Percentiles rank a stretch among this genome's conserved stretches.
Evolutionary conservation across 306 rosid species (phyloP).

Genomic region (Phaseolus lunatus): DNA sequence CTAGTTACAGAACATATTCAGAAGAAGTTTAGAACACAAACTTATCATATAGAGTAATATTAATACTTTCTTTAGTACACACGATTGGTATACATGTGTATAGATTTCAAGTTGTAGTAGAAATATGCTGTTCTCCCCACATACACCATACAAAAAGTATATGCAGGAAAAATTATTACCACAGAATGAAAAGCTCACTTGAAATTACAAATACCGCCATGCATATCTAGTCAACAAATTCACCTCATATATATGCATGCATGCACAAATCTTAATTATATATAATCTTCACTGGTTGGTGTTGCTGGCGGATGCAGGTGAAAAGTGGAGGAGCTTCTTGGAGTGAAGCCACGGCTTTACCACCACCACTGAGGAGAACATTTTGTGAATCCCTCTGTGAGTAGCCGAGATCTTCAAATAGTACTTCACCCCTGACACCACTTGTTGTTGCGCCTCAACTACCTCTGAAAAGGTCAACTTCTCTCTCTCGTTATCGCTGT

Average conservation of each 20-base stretch:
- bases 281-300: neutral
- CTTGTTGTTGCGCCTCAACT: conserved; percentile 78
- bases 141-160: neutral
- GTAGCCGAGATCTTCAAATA: conserved; percentile 59
- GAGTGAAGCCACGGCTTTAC: conserved; percentile 74
- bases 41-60: neutral
- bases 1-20: too few relatives aligned
- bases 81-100: neutral
- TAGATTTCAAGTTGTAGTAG: neutral
- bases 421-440: conserved; percentile 76
- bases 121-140: neutral
- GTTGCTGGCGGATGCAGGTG: conserved; percentile 43
- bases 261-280: too few relatives aligned
- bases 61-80: neutral
- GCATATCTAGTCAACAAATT: neutral
- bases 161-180: neutral
- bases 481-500: conserved; percentile 32
- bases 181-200: conserved; percentile 32
- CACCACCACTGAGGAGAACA: conserved; percentile 67
- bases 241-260: too few relatives aligned
- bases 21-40: too few relatives aligned
- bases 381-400: conserved; percentile 44
- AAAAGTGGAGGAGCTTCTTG: conserved; percentile 62
- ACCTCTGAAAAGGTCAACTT: conserved; percentile 63
- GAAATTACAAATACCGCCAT: conserved; percentile 42